Percentiles rank a stretch among this genome's conserved stretches.
These are phyloP conservation scores for Alternaria metachromatica DNA, from an alignment of 2,329 filamentous ascomycete genomes.

Conservation along the genomic window DNA sequence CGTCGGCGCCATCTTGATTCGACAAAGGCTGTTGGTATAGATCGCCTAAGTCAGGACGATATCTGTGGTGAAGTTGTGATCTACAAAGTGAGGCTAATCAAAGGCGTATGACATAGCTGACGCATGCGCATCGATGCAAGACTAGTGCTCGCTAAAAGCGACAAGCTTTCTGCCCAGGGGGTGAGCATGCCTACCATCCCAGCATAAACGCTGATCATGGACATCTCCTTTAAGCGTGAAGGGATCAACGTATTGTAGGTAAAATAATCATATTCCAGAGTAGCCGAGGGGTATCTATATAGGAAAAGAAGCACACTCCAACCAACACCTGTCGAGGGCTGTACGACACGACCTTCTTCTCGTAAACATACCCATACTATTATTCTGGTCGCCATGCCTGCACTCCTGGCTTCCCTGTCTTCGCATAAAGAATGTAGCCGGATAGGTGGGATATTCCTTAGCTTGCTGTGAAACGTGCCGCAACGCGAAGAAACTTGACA, in stretches of 20 bases:
- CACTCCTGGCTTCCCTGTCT: background rate
- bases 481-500: background rate
- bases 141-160: slow-evolving; percentile 18
- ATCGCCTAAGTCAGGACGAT: background rate
- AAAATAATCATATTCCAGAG: background rate
- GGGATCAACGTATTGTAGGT: background rate
- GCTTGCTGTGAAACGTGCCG: background rate
- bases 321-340: background rate
- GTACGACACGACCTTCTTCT: background rate
- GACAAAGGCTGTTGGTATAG: background rate
- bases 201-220: background rate
- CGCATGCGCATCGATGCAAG: slow-evolving; percentile 1
- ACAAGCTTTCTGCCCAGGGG: slow-evolving; percentile 8
- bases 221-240: background rate
- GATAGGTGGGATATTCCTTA: background rate
- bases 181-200: background rate
- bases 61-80: background rate
- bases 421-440: background rate
- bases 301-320: slow-evolving; percentile 8
- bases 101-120: slow-evolving; percentile 1
- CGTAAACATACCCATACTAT: background rate
- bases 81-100: background rate
- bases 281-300: slow-evolving; percentile 22
- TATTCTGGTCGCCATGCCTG: background rate
- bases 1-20: slow-evolving; percentile 49